These are phyloP conservation scores for Beauveria varroae DNA, from an alignment of 2,329 filamentous ascomycete genomes.

Conservation along the genomic window DNA sequence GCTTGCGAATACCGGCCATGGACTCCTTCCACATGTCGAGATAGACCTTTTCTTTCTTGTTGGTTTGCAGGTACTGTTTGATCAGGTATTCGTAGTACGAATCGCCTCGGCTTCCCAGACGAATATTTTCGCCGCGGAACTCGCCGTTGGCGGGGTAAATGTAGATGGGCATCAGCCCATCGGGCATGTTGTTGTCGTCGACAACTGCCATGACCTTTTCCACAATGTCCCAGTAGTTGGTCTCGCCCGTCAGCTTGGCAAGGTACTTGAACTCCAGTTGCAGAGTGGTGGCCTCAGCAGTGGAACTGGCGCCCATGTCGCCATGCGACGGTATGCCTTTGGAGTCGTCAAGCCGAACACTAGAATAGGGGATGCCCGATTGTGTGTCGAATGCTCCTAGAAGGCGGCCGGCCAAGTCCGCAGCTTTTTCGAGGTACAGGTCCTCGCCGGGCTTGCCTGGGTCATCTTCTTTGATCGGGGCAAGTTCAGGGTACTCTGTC, in stretches of 20 bases:
- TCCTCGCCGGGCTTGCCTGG: constrained; percentile 72
- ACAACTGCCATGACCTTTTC: constrained; percentile 90
- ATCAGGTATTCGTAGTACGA: constrained; percentile 99
- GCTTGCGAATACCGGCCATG: constrained; percentile 77
- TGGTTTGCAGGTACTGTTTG: constrained; percentile 96
- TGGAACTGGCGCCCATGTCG: constrained; percentile 83
- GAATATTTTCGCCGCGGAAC: constrained; percentile 80
- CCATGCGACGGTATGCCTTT: constrained; percentile 74
- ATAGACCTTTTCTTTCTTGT: constrained; percentile 77
- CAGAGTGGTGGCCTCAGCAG: constrained; percentile 83
- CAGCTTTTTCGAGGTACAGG: constrained; percentile 91
- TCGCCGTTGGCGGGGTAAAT: constrained; percentile 71
- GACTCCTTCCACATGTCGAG: constrained; percentile 89
- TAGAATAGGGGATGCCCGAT: constrained; percentile 84
- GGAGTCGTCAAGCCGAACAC: constrained; percentile 74
- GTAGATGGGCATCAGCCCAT: constrained; percentile 87
- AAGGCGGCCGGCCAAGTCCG: constrained; percentile 82
- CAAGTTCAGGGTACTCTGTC: constrained; percentile 70
- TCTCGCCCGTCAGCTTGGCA: constrained; percentile 87
- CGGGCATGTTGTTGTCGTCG: constrained; percentile 69
- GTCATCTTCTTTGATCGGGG: constrained; percentile 65
- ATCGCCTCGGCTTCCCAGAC: constrained; percentile 87
- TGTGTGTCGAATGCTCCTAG: constrained; percentile 80
- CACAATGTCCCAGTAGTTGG: constrained; percentile 82
- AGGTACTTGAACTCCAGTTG: constrained; percentile 98